A percentile compares a stretch with the other conserved stretches of the same genome.
Evolutionary conservation across 345 rosid species (phyloP).

Genomic region (Gossypium raimondii): DNA sequence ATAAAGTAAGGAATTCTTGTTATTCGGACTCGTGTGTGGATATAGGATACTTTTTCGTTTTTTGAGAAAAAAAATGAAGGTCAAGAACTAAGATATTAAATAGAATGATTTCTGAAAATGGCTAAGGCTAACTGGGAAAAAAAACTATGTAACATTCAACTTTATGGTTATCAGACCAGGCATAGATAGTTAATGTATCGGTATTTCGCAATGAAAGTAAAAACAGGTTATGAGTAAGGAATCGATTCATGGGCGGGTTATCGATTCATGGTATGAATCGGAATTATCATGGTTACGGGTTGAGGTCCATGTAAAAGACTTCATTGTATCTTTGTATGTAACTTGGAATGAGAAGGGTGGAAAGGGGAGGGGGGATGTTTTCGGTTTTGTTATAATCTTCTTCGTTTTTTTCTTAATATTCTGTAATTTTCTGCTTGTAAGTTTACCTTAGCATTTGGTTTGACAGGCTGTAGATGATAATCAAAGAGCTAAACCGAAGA

Average conservation of each 20-base stretch:
- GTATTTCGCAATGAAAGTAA: not conserved
- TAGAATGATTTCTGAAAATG: not conserved
- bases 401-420: not conserved
- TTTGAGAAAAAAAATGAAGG: not conserved
- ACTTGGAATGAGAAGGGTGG: not conserved
- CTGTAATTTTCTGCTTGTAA: not conserved
- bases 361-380: not conserved
- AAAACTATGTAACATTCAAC: not conserved
- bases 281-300: not conserved
- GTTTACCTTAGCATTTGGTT: constrained; percentile 7
- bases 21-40: not conserved
- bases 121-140: not conserved
- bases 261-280: not conserved
- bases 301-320: not conserved
- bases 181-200: not conserved
- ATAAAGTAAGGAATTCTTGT: not conserved
- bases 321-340: not conserved
- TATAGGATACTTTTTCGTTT: not conserved
- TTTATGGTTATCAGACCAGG: not conserved
- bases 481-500: not conserved
- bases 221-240: not conserved
- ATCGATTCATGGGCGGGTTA: not conserved
- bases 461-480: constrained; percentile 41
- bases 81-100: not conserved
- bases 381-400: not conserved